Percentiles rank a stretch among this genome's conserved stretches.
These are phyloP conservation scores for Colletotrichum acutatum DNA, from an alignment of 2,329 filamentous ascomycete genomes.

Conservation along the genomic window DNA sequence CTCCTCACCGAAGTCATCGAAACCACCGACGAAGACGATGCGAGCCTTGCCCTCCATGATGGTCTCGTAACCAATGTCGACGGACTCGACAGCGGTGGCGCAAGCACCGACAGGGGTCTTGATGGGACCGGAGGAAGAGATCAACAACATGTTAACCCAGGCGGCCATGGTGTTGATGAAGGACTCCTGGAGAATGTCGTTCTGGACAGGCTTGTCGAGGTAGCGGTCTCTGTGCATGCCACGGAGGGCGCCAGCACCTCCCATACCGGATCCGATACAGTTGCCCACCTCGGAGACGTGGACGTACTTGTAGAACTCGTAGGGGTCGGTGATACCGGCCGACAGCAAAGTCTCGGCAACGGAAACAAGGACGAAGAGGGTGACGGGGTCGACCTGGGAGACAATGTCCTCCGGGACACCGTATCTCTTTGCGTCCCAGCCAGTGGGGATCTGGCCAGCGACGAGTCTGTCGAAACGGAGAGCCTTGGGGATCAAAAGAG, in stretches of 20 bases:
- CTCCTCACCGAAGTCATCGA: conserved; percentile 99
- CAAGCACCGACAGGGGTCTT: conserved; percentile 99
- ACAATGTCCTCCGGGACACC: conserved; percentile 98
- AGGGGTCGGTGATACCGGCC: conserved; percentile 96
- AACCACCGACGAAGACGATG: conserved; percentile 96
- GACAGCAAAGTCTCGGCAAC: conserved; percentile 92
- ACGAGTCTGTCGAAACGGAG: conserved; percentile 97
- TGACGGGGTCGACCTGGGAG: conserved; percentile 95
- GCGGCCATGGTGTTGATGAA: conserved; percentile 99
- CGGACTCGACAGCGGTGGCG: conserved; percentile 95
- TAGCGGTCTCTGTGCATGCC: conserved; percentile 99
- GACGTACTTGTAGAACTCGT: conserved; percentile 99
- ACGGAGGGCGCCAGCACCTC: conserved; percentile 89
- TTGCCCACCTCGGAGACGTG: conserved; percentile 98
- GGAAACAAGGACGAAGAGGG: conserved; percentile 92
- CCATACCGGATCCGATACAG: conserved; percentile 98
- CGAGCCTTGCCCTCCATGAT: conserved; percentile 98
- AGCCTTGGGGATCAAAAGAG: conserved; percentile 95
- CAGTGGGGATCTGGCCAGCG: conserved; percentile 94
- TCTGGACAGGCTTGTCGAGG: conserved; percentile 96
- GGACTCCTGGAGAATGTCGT: conserved; percentile 98
- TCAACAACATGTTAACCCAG: conserved; percentile 98
- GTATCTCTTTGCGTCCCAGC: conserved; percentile 96
- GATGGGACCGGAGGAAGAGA: conserved; percentile 97
- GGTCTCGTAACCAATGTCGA: conserved; percentile 98